These are phyloP conservation scores for Populus simonii DNA, from an alignment of 345 rosid species.

Conservation along the genomic window DNA sequence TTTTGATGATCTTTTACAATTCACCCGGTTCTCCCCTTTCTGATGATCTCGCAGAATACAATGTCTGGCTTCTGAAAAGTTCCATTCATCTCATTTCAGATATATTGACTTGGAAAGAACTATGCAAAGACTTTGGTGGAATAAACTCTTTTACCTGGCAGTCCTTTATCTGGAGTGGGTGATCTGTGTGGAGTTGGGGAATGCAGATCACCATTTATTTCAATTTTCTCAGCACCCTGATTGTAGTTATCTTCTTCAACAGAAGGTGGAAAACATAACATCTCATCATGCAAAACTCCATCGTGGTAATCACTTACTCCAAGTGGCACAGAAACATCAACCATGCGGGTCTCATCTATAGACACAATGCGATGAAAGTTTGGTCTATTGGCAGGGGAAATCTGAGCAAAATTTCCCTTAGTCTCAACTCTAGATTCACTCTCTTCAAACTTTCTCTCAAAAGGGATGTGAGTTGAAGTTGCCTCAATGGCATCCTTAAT, in stretches of 20 bases:
- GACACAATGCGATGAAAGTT: slow-evolving; percentile 5
- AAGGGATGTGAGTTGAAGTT: slow-evolving; percentile 15
- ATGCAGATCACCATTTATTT: slow-evolving; percentile 17
- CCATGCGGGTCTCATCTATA: slow-evolving; percentile 20
- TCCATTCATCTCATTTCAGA: slow-evolving; percentile 3
- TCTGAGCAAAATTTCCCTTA: slow-evolving; percentile 9
- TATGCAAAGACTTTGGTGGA: background rate
- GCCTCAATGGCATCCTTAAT: slow-evolving; percentile 21
- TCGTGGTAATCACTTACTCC: slow-evolving; percentile 8
- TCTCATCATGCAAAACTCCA: slow-evolving; percentile 14
- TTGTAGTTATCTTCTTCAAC: slow-evolving; percentile 17
- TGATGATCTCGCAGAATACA: slow-evolving; percentile 13
- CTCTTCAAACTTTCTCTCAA: slow-evolving; percentile 13
- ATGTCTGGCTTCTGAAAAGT: slow-evolving; percentile 39
- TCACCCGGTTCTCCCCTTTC: slow-evolving; percentile 26
- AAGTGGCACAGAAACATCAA: slow-evolving; percentile 22
- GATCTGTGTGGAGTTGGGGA: slow-evolving; percentile 28
- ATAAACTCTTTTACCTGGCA: slow-evolving; percentile 39
- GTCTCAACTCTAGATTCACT: slow-evolving; percentile 8
- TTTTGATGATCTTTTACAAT: slow-evolving; percentile 19
- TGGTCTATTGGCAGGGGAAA: background rate
- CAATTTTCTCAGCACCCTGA: slow-evolving; percentile 16
- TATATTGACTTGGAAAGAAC: background rate
- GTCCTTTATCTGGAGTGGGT: slow-evolving; percentile 25
- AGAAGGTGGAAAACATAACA: slow-evolving; percentile 7